Base-by-base conservation (phyloP, 768 basidiomycete genomes). In the Lactifluus volemus region DNA sequence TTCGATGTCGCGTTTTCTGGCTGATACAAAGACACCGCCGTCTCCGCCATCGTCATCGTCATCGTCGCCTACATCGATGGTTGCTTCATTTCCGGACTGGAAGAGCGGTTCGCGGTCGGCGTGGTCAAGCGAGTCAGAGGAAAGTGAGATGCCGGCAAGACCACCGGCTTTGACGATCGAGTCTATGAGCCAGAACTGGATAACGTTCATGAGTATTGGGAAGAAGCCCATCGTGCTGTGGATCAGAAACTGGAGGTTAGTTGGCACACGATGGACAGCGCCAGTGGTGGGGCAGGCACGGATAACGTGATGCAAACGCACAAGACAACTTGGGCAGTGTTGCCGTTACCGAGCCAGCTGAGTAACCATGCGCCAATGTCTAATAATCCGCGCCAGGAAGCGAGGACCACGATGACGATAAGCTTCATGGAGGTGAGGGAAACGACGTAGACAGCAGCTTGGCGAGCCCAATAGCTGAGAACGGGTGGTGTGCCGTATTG, bases 111-210 rank as follows among this genome's bases (percentile, higher is more conserved):
- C 63, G 88, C 82, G 54, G 21, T 79, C 74, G 59, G 74, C 71
- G 39, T 73, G 69, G 17, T 73, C 71, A 5, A 78, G 70, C 0
- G 73, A 68, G 59, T 77, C 74, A 0, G 77, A 51, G 21, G 76
- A 79, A 21, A 81, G 70, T 25, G 75, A 68, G 4, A 78, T 68
- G 17, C 72, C 67, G 12, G 68, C 70, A 9, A 83, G 83, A n/a
- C 61, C 56, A 9, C 61, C 56, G 1, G 85, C 86, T 73, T 94
- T 94, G 69, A 94, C 89, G 55, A 94, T 93, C 0, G 89, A 88
- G 74, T 97, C 92, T 60, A 97, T 94, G 53, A 97, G 76, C 85
- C 94, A 94, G 79, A 98, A 98, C 70, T 98, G 96, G 11, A 92
- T 67, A 41, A 92, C 74, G 71, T 93, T 93, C 89, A 92, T 91